Percentiles rank a stretch among this genome's conserved stretches.
These are phyloP conservation scores for Yamadazyma philogaea DNA, from an alignment of 805 yeast species.

Conservation along the genomic window DNA sequence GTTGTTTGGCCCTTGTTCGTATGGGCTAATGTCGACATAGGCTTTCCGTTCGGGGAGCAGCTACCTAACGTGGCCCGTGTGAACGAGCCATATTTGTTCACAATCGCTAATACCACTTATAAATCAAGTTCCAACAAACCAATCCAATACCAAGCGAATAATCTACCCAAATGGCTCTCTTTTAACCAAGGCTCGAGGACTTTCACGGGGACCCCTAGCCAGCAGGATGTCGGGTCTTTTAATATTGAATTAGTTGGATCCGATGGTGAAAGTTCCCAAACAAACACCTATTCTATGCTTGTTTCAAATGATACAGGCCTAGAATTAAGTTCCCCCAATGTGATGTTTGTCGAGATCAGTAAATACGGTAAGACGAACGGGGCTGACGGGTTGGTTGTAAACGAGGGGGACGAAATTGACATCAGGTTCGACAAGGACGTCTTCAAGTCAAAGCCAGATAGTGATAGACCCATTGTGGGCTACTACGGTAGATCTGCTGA, in stretches of 20 bases:
- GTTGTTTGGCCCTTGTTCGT: conserved; percentile 4
- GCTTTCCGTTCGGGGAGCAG: conserved; percentile 80
- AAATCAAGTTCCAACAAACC: conserved; percentile 33
- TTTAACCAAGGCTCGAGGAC: conserved; percentile 63
- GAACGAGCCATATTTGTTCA: conserved; percentile 57
- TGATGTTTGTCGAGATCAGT: conserved; percentile 52
- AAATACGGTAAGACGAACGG: conserved; percentile 77
- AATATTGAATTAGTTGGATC: conserved; percentile 58
- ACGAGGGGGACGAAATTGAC: conserved; percentile 65
- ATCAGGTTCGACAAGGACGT: conserved; percentile 58
- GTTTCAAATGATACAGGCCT: conserved; percentile 61
- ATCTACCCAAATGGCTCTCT: conserved; percentile 74
- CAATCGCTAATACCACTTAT: conserved; percentile 70
- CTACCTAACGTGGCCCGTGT: conserved; percentile 84
- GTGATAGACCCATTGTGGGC: conserved; percentile 51
- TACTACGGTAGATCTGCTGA: conserved; percentile 81
- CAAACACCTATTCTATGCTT: conserved; percentile 53
- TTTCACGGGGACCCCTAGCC: conserved; percentile 65
- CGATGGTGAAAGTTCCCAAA: conserved; percentile 53
- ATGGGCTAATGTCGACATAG: conserved; percentile 50
- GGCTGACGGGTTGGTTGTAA: conserved; percentile 63
- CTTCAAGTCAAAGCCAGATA: conserved; percentile 46
- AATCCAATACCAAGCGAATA: conserved; percentile 53
- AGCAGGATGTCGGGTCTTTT: conserved; percentile 39
- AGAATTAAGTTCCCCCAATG: conserved; percentile 37